Evolutionary conservation across 352 stramenopile species (phyloP).

Genomic region (Globisporangium heterothallicum): DNA sequence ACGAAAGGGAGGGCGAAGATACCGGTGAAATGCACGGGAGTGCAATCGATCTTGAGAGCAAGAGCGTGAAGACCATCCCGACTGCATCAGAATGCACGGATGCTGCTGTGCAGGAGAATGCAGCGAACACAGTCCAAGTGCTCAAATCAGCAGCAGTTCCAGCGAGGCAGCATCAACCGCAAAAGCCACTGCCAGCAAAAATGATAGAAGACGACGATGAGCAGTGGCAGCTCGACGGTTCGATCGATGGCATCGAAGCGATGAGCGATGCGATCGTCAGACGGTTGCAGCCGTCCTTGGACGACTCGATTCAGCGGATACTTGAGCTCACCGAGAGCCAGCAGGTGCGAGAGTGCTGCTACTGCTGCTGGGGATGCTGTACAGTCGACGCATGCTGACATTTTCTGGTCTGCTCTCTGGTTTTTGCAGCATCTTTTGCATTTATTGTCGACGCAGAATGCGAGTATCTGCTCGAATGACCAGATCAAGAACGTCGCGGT

Average conservation of each 20-base stretch:
- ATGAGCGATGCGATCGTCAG: conserved; percentile 55
- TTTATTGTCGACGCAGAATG: conserved; percentile 43
- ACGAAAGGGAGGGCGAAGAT: conserved; percentile 2
- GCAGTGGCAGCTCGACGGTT: conserved; percentile 34
- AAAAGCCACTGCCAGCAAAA: neutral
- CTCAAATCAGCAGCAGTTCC: neutral
- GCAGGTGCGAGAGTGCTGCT: conserved; percentile 25
- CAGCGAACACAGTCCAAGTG: neutral
- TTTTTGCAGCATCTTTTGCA: conserved; percentile 41
- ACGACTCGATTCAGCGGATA: conserved; percentile 68
- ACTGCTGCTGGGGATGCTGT: too few species aligned
- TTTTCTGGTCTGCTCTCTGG: neutral
- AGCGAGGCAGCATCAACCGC: neutral
- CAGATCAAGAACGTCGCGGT: conserved; percentile 55
- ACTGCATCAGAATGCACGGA: too few species aligned
- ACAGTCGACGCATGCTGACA: too few species aligned
- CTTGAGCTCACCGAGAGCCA: conserved; percentile 50
- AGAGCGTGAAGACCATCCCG: neutral
- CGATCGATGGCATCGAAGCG: conserved; percentile 39
- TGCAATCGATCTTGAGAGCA: neutral
- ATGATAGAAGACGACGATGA: conserved; percentile 14
- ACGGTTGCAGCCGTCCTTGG: conserved; percentile 51
- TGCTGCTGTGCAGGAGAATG: too few species aligned
- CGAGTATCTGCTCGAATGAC: conserved; percentile 41
- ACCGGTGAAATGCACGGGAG: neutral